Percentiles rank a stretch among this genome's conserved stretches.
These are phyloP conservation scores for Phytophthora fragariae DNA, from an alignment of 352 stramenopile genomes.

Conservation along the genomic window DNA sequence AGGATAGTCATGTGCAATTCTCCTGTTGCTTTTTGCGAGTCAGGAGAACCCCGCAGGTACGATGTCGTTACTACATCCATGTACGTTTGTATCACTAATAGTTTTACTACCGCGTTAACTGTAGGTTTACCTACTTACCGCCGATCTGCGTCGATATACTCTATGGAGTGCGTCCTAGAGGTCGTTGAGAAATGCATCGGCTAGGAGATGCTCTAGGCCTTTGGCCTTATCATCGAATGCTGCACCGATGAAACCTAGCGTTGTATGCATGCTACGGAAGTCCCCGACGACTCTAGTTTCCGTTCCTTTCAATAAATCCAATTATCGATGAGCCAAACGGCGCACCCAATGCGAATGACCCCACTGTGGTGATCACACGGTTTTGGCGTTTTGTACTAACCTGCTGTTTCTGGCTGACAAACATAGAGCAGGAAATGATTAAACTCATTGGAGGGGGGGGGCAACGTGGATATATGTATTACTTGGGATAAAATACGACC, in stretches of 20 bases:
- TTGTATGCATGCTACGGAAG: conserved; percentile 3
- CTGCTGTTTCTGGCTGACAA: conserved; percentile 13
- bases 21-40: too few relatives aligned
- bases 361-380: neutral
- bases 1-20: too few relatives aligned
- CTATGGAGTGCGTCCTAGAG: neutral
- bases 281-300: neutral
- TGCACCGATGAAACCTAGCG: conserved; percentile 3
- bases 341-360: neutral
- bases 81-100: too few relatives aligned
- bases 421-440: neutral
- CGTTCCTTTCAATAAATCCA: neutral
- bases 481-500: too few relatives aligned
- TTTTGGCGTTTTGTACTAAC: conserved; percentile 13
- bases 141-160: neutral
- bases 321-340: neutral
- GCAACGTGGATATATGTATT: too few relatives aligned
- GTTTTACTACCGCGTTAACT: too few relatives aligned
- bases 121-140: neutral
- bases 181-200: neutral
- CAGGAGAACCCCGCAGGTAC: too few relatives aligned
- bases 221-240: conserved; percentile 1
- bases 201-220: neutral
- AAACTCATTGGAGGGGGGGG: neutral
- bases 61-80: too few relatives aligned